Base-by-base conservation (phyloP, 495 filamentous ascomycete genomes). In the Physcia stellaris region DNA sequence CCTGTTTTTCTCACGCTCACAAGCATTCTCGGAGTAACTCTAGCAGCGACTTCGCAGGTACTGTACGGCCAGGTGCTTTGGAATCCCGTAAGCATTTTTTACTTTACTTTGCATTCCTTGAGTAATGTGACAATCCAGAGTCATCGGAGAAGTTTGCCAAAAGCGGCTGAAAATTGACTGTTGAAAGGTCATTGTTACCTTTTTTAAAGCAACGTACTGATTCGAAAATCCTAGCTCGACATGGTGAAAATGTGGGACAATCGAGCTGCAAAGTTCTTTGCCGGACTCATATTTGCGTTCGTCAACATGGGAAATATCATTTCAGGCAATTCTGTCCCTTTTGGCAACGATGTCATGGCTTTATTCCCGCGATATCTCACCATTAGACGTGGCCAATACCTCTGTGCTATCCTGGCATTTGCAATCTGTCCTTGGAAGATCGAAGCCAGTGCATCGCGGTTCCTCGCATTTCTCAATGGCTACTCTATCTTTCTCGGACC, bases 211-310 rank as follows among this genome's bases (percentile, higher is more conserved):
- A n/a, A n/a, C n/a, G n/a, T n/a, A n/a, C n/a, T n/a, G n/a, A n/a
- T n/a, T n/a, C n/a, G n/a, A n/a, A n/a, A n/a, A n/a, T n/a, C n/a
- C n/a, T n/a, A n/a, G n/a, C n/a, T 74, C 9, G 56, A 59, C 7
- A 55, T 75, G 24, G 55, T 69, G 35, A 48, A 56, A 3, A 47
- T 63, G 17, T 72, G 70, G 70, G 50, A 60, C 17, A 62, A 64
- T 18, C 62, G 71, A 11, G 62, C 67, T 17, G 68, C 67, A 22
- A 66, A 67, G 24, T 75, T 76, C 61, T 78, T 78, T 48, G 66
- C 59, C 11, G 53, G 43, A 6, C 37, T 54, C n/a, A 13, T 43
- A 28, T 40, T 9, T 20, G 37, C 19, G 65, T 28, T n/a, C n/a
- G 56, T 65, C 6, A 0, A 9, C 13, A 22, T 22, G 15, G n/a